Conservation (phyloP, 306 rosid species). For the Casuarina cunninghamiana region DNA sequence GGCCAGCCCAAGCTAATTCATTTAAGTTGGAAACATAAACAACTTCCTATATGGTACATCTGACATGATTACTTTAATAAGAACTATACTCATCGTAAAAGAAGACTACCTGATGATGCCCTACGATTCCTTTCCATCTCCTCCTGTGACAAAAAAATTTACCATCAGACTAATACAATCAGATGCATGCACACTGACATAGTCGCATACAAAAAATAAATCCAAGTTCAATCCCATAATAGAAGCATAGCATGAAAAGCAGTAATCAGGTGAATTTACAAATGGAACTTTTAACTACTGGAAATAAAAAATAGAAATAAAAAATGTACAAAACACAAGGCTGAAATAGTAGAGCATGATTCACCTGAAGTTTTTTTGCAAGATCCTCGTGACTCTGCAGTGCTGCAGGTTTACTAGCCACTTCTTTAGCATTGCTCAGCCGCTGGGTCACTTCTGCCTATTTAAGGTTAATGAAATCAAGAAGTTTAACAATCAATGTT, state of each 20-base stretch:
- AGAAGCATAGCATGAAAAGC: not conserved
- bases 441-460: slow-evolving; percentile 97
- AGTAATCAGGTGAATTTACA: slow-evolving; percentile 4
- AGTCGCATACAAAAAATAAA: not conserved
- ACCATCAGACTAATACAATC: not conserved
- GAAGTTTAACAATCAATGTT: not conserved
- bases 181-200: not conserved
- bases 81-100: not conserved
- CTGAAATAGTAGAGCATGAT: not conserved
- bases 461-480: slow-evolving; percentile 26
- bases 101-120: slow-evolving; percentile 49
- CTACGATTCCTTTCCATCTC: slow-evolving; percentile 61
- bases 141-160: slow-evolving; percentile 32
- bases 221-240: too few species aligned
- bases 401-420: slow-evolving; percentile 63
- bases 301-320: not conserved
- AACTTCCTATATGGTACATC: not conserved
- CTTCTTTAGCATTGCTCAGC: slow-evolving; percentile 78
- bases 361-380: slow-evolving; percentile 90
- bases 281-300: not conserved
- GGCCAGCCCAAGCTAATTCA: not conserved
- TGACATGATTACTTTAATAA: too few species aligned
- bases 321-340: slow-evolving; percentile 1
- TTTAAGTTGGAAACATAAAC: not conserved
- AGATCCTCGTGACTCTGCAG: slow-evolving; percentile 92